Percentiles rank a stretch among this genome's conserved stretches.
These are phyloP conservation scores for Neoconidiobolus thromboides DNA, from an alignment of 371 early-diverging fungal species.

Conservation along the genomic window DNA sequence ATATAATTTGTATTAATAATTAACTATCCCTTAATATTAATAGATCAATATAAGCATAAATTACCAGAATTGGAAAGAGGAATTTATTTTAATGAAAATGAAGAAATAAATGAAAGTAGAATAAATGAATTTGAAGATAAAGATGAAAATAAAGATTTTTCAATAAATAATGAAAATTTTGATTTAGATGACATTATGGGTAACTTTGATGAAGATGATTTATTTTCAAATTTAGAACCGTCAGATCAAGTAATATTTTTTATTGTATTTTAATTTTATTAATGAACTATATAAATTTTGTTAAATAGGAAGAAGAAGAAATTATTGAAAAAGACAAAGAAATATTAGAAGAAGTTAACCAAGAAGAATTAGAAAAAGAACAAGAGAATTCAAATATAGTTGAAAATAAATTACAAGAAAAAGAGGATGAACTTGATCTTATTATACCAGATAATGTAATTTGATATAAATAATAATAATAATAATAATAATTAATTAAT, in stretches of 20 bases:
- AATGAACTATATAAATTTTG: conserved; percentile 6
- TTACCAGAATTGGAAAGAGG: background rate
- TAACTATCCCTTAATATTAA: too few relatives aligned
- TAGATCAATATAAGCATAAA: too few relatives aligned
- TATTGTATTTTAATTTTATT: conserved; percentile 11
- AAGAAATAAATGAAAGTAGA: background rate
- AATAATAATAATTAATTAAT: too few relatives aligned
- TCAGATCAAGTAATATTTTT: conserved; percentile 21
- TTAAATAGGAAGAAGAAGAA: too few relatives aligned
- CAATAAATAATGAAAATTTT: background rate
- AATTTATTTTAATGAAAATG: background rate
- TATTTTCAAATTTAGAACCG: too few relatives aligned
- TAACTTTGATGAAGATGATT: too few relatives aligned
- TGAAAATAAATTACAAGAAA: background rate
- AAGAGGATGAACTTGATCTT: background rate
- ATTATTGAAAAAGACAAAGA: too few relatives aligned
- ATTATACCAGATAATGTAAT: conserved; percentile 17
- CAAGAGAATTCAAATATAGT: too few relatives aligned
- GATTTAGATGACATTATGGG: background rate
- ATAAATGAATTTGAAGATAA: background rate
- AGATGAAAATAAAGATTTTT: background rate
- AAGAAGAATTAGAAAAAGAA: too few relatives aligned
- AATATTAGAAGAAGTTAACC: too few relatives aligned
- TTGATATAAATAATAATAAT: conserved; percentile 11
- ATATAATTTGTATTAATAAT: too few relatives aligned